These are phyloP conservation scores for Pythium phragmiticola DNA, from an alignment of 352 stramenopile species.

Conservation along the genomic window DNA sequence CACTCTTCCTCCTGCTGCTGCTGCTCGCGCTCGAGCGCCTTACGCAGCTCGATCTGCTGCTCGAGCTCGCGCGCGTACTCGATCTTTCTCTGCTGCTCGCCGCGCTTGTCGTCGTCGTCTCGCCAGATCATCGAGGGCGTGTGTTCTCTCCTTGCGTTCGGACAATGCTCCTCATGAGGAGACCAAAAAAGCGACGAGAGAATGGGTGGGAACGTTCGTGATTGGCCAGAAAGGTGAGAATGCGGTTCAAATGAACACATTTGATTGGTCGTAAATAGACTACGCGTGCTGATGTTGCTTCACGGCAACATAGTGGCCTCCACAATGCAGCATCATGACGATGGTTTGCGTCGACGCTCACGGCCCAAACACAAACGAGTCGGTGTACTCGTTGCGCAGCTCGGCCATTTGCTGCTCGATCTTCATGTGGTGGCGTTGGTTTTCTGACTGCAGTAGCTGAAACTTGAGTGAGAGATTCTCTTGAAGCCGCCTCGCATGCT, in stretches of 20 bases:
- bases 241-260: conserved; percentile 8
- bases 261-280: conserved; percentile 15
- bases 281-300: conserved; percentile 9
- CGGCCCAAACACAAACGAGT: conserved; percentile 62
- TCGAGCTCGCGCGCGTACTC: conserved; percentile 71
- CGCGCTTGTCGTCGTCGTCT: conserved; percentile 37
- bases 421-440: conserved; percentile 48
- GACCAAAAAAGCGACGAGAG: not conserved
- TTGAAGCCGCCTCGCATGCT: conserved; percentile 39
- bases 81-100: conserved; percentile 54
- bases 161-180: not conserved
- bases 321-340: not conserved
- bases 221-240: conserved; percentile 33
- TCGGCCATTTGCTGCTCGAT: conserved; percentile 50
- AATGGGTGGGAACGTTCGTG: conserved; percentile 36
- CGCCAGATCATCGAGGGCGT: conserved; percentile 47
- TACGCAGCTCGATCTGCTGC: conserved; percentile 63
- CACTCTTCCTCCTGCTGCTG: conserved; percentile 53
- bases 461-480: conserved; percentile 51
- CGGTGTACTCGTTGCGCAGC: conserved; percentile 60
- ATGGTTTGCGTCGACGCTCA: not conserved
- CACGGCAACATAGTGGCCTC: not conserved
- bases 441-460: conserved; percentile 62
- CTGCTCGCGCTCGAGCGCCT: conserved; percentile 45
- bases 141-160: not conserved